These are phyloP conservation scores for Agaricus blazei DNA, from an alignment of 768 basidiomycete species.

Conservation along the genomic window DNA sequence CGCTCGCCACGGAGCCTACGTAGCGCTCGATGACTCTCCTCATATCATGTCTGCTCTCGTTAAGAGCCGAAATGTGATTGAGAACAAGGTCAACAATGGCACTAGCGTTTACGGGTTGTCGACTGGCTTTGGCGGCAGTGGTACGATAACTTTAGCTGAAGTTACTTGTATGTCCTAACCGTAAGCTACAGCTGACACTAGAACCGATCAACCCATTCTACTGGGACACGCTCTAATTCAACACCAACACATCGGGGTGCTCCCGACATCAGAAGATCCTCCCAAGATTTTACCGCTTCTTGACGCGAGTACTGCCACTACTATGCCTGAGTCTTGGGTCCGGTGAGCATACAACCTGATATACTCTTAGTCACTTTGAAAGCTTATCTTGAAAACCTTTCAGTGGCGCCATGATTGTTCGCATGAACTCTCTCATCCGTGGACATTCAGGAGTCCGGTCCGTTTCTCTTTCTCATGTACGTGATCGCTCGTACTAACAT, in stretches of 20 bases:
- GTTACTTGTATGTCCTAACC: slow-evolving; percentile 6
- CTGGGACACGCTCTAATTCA: slow-evolving; percentile 67
- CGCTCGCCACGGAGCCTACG: slow-evolving; percentile 48
- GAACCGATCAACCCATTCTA: slow-evolving; percentile 58
- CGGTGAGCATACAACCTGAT: slow-evolving; percentile 29
- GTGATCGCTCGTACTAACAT: not conserved
- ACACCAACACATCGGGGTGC: slow-evolving; percentile 67
- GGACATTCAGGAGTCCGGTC: slow-evolving; percentile 75
- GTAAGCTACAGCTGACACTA: slow-evolving; percentile 56
- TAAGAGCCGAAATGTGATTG: slow-evolving; percentile 62
- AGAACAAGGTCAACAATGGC: slow-evolving; percentile 60
- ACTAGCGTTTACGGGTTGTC: slow-evolving; percentile 80
- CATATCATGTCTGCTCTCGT: slow-evolving; percentile 46
- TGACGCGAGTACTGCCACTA: slow-evolving; percentile 59
- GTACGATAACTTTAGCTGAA: slow-evolving; percentile 25
- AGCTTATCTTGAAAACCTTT: slow-evolving; percentile 28
- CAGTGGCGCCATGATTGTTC: slow-evolving; percentile 70
- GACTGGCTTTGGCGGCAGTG: slow-evolving; percentile 76
- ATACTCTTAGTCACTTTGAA: slow-evolving; percentile 17
- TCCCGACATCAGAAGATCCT: slow-evolving; percentile 47
- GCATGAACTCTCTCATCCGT: slow-evolving; percentile 78
- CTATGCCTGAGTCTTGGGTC: slow-evolving; percentile 87
- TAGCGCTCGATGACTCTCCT: slow-evolving; percentile 36
- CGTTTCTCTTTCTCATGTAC: slow-evolving; percentile 7
- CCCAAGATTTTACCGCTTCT: slow-evolving; percentile 55